Base-by-base conservation (phyloP, 148 eudicot species). In the Agrostemma githago region DNA sequence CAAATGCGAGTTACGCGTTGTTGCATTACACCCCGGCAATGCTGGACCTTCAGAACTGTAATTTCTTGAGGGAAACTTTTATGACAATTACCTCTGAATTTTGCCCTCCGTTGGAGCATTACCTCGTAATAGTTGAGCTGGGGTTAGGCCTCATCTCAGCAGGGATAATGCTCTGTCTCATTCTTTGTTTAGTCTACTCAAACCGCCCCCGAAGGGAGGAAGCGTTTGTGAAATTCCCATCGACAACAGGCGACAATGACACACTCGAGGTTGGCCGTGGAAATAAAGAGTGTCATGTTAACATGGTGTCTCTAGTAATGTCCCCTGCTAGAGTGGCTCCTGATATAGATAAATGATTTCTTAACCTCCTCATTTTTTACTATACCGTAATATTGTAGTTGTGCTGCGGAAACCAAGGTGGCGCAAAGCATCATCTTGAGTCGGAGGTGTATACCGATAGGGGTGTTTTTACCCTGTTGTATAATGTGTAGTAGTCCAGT, bases 161-260 rank as follows among this genome's bases (percentile, higher is more conserved):
- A 14, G 99, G 99, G 61, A 86, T 96, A 54, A 84, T 90, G 92
- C 94, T 96, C 15, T 86, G 99, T 72, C 96, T 96, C 64, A 84
- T 86, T 6, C 83, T 96, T 68, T 96, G 99, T 94, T 80, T 96
- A 62, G 77, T 90, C 66, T 86, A 87, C 74, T 89, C 97, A 74
- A 88, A 92, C 91, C 92, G 85, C 93, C 97, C 96, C 89, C 91
- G 67, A 86, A 87, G 96, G 96, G 97, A 90, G 99, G 92, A 95
- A 76, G 89, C 81, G 96, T 87, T 91, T 87, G 93, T 77, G 48
- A 82, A 82, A 79, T 70, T 84, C 58, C 76, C 88, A 0, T 81
- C 84, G 81, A 76, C 77, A 67, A 79, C 76, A 68, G 78, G 82
- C 75, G 72, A 79, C 37, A 54, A 74, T 68, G 72, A 21, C 10